Percentiles rank a stretch among this genome's conserved stretches.
Evolutionary conservation across 495 filamentous ascomycete species (phyloP).

Genomic region (Aspergillus steynii): DNA sequence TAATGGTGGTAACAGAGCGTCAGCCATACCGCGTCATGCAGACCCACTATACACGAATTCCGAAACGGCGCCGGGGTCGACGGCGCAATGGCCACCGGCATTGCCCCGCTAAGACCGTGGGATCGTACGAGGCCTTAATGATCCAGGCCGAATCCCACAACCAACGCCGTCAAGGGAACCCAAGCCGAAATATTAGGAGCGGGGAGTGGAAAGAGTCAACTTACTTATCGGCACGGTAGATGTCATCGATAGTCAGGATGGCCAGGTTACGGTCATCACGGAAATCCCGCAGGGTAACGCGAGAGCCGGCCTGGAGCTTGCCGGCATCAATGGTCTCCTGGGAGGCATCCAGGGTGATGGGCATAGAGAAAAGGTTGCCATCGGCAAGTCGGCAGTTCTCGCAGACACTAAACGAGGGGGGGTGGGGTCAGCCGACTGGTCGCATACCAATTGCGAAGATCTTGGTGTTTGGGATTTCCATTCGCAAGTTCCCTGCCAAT

Average conservation of each 20-base stretch:
- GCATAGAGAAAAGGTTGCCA: slow-evolving; percentile 94
- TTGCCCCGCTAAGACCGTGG: not conserved
- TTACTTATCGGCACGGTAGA: slow-evolving; percentile 97
- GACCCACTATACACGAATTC: slow-evolving; percentile 23
- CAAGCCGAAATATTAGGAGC: not conserved
- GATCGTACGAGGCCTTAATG: not conserved
- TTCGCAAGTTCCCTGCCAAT: not conserved
- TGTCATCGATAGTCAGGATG: slow-evolving; percentile 92
- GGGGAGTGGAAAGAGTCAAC: slow-evolving; percentile 25
- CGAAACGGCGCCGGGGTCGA: slow-evolving; percentile 1
- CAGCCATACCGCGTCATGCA: slow-evolving; percentile 32
- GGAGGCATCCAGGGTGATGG: slow-evolving; percentile 87
- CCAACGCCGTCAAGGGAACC: not conserved
- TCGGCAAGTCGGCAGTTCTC: slow-evolving; percentile 79
- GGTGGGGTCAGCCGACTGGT: slow-evolving; percentile 13
- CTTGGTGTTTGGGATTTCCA: not conserved
- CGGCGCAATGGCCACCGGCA: not conserved
- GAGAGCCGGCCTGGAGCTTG: slow-evolving; percentile 72
- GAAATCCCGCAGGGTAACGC: slow-evolving; percentile 89
- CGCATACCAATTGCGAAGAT: not conserved
- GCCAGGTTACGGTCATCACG: slow-evolving; percentile 94
- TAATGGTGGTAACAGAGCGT: slow-evolving; percentile 31
- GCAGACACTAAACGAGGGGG: slow-evolving; percentile 65
- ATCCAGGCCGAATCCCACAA: not conserved
- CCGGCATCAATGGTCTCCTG: slow-evolving; percentile 69